Evolutionary conservation across 176 grass and related monocot genomes (phyloP).

Genomic region (Oryza meridionalis): DNA sequence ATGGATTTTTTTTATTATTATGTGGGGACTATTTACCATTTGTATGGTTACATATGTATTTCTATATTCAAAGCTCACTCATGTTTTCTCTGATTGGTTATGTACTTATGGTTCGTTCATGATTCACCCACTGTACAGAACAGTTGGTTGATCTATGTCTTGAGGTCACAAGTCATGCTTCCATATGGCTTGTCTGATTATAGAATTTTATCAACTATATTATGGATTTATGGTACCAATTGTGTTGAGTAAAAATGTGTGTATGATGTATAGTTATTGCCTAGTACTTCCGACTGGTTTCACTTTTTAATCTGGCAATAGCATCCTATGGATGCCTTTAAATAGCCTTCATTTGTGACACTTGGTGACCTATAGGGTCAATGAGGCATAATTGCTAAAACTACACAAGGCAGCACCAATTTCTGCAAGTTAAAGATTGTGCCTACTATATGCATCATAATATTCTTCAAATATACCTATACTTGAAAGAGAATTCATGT

Average conservation of each 20-base stretch:
- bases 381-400: neutral
- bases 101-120: neutral
- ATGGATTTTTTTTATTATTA: slow-evolving; percentile 10
- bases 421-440: neutral
- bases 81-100: slow-evolving; percentile 19
- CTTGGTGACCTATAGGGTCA: neutral
- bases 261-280: neutral
- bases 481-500: neutral
- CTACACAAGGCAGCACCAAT: neutral
- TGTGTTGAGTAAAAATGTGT: neutral
- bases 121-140: neutral
- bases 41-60: slow-evolving; percentile 24
- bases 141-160: neutral
- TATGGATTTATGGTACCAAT: neutral
- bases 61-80: slow-evolving; percentile 16
- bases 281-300: neutral
- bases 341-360: neutral
- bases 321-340: neutral
- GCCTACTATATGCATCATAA: neutral
- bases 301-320: neutral
- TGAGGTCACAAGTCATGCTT: neutral
- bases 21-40: neutral
- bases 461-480: neutral
- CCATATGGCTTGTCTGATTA: neutral
- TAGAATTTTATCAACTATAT: neutral